Conservation (phyloP, 169 alveolate species). For the Cryptosporidium meleagridis region DNA sequence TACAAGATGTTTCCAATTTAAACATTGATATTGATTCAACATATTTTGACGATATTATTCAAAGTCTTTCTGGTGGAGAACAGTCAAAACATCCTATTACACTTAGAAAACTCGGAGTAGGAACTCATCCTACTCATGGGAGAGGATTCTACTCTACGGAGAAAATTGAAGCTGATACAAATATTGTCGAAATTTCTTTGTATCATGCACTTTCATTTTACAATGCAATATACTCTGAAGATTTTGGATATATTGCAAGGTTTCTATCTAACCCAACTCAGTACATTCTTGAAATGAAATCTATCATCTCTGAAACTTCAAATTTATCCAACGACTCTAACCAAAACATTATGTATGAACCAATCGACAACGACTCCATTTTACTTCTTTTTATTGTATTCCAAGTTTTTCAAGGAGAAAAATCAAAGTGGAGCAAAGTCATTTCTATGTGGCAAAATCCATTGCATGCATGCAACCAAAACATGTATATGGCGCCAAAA, state of each 20-base stretch:
- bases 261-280: conserved; percentile 54
- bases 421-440: conserved; percentile 50
- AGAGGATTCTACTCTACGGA: conserved; percentile 65
- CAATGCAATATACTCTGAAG: conserved; percentile 48
- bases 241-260: conserved; percentile 66
- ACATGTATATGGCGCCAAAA: conserved; percentile 70
- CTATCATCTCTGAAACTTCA: background rate
- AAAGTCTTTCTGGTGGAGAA: conserved; percentile 9
- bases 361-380: conserved; percentile 53
- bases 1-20: background rate
- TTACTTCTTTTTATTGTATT: conserved; percentile 19
- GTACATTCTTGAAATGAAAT: conserved; percentile 24
- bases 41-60: conserved; percentile 33
- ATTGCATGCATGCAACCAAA: conserved; percentile 51
- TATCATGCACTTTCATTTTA: conserved; percentile 13
- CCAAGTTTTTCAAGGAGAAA: conserved; percentile 49
- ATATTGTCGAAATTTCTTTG: conserved; percentile 25
- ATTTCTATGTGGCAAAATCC: conserved; percentile 50
- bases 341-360: conserved; percentile 26
- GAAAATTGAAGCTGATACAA: conserved; percentile 36
- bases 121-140: conserved; percentile 41
- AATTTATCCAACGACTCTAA: background rate
- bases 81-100: background rate
- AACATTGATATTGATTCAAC: conserved; percentile 13
- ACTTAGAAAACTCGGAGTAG: conserved; percentile 29